phyloP scores from a whole-genome alignment of 2,329 filamentous ascomycete species.

The Alternaria sp. region DNA sequence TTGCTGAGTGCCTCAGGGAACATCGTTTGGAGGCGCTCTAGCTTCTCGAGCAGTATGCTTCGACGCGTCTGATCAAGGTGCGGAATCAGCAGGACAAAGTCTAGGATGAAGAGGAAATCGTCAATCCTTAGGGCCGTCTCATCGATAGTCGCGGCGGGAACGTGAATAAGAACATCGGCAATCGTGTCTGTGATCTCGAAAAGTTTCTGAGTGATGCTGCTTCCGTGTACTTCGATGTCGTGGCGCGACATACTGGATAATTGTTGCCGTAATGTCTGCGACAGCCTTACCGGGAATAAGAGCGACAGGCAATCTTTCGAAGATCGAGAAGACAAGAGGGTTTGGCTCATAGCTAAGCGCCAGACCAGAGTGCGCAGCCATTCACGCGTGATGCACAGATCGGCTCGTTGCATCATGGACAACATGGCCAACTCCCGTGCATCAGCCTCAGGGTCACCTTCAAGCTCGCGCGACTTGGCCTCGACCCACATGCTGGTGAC shows the following conservation, averaged over 20 bases:
- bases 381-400: conserved; percentile 58
- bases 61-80: conserved; percentile 56
- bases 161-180: conserved; percentile 62
- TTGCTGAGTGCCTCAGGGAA: conserved; percentile 45
- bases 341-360: conserved; percentile 59
- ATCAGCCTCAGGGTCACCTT: conserved; percentile 47
- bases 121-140: conserved; percentile 59
- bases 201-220: conserved; percentile 64
- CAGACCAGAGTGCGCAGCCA: conserved; percentile 58
- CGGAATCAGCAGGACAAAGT: conserved; percentile 59
- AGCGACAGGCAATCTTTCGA: conserved; percentile 51
- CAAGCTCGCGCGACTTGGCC: conserved; percentile 53
- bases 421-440: conserved; percentile 49
- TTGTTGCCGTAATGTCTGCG: conserved; percentile 53
- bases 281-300: conserved; percentile 54
- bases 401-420: conserved; percentile 55
- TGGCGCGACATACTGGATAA: conserved; percentile 51
- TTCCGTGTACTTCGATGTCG: conserved; percentile 63
- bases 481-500: conserved; percentile 55
- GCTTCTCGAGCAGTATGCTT: conserved; percentile 53
- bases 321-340: conserved; percentile 51
- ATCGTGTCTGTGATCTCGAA: conserved; percentile 68
- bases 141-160: conserved; percentile 55
- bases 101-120: conserved; percentile 61
- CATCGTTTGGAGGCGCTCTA: conserved; percentile 46